Evolutionary conservation across 1,284 basidiomycete species (phyloP).

Genomic region (Leccinum subspadiceum): DNA sequence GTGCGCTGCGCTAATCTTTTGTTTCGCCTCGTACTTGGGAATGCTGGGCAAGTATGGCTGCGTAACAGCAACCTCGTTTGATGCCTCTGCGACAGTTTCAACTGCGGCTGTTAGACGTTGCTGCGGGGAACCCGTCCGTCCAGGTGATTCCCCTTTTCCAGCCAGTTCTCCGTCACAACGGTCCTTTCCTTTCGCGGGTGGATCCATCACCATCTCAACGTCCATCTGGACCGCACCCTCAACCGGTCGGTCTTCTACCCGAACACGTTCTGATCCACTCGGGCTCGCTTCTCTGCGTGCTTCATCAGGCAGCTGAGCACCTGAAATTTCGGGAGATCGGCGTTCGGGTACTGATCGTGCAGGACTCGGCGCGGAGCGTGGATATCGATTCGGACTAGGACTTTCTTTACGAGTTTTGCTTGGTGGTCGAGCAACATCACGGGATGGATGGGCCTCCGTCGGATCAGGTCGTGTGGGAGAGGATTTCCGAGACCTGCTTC

Average conservation of each 20-base stretch:
- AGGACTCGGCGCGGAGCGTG: conserved; percentile 14
- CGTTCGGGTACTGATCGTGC: conserved; percentile 5
- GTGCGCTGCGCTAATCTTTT: conserved; percentile 26
- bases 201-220: conserved; percentile 7
- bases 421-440: conserved; percentile 11
- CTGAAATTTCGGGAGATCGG: conserved; percentile 4
- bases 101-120: conserved; percentile 3
- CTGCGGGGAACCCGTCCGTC: conserved; percentile 6
- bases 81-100: conserved; percentile 14
- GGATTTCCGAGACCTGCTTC: conserved; percentile 26
- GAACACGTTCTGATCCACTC: conserved; percentile 3
- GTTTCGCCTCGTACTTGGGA: conserved; percentile 25
- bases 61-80: conserved; percentile 23
- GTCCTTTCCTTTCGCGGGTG: conserved; percentile 17
- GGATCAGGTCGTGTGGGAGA: conserved; percentile 20
- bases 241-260: conserved; percentile 2
- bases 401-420: conserved; percentile 20
- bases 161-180: conserved; percentile 13
- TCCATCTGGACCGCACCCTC: conserved; percentile 8
- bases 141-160: conserved; percentile 10
- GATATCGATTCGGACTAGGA: conserved; percentile 11
- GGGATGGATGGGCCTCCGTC: conserved; percentile 8
- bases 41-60: conserved; percentile 30
- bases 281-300: neutral
- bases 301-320: conserved; percentile 2